A percentile compares a stretch with the other conserved stretches of the same genome.
phyloP scores from a whole-genome alignment of 1,284 basidiomycete genomes.

The Puccinia novopanici region DNA sequence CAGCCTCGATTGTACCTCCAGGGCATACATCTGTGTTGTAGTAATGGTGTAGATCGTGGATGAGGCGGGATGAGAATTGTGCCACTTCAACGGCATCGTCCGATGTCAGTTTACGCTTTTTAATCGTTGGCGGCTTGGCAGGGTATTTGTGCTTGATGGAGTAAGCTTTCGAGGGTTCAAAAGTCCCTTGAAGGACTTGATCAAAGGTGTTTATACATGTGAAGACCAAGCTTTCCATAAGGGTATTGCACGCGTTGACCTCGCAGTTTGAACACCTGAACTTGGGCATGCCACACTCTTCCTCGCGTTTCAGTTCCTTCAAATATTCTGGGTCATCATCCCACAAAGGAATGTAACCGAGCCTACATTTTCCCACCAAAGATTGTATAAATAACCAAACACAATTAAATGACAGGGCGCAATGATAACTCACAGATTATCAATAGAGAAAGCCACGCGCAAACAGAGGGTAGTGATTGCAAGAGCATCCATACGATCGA shows the following conservation, averaged over 20 bases:
- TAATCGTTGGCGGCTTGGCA: too few species aligned
- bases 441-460: not conserved
- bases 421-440: not conserved
- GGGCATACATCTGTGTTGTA: not conserved
- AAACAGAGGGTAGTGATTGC: not conserved
- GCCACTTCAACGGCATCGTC: not conserved
- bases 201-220: too few species aligned
- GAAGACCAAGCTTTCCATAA: too few species aligned
- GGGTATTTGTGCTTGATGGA: too few species aligned
- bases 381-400: not conserved
- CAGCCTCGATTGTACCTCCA: too few species aligned
- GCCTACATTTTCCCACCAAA: not conserved
- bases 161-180: too few species aligned
- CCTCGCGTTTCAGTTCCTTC: not conserved
- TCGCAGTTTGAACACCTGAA: not conserved
- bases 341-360: not conserved
- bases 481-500: not conserved
- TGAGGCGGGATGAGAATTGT: not conserved
- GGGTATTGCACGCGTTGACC: too few species aligned
- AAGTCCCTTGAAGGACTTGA: too few species aligned
- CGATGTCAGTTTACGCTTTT: too few species aligned
- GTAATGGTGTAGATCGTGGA: not conserved
- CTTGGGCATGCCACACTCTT: not conserved
- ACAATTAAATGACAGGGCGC: not conserved
- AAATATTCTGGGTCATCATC: not conserved